These are phyloP conservation scores for Quercus robur DNA, from an alignment of 306 rosid species.

Conservation along the genomic window DNA sequence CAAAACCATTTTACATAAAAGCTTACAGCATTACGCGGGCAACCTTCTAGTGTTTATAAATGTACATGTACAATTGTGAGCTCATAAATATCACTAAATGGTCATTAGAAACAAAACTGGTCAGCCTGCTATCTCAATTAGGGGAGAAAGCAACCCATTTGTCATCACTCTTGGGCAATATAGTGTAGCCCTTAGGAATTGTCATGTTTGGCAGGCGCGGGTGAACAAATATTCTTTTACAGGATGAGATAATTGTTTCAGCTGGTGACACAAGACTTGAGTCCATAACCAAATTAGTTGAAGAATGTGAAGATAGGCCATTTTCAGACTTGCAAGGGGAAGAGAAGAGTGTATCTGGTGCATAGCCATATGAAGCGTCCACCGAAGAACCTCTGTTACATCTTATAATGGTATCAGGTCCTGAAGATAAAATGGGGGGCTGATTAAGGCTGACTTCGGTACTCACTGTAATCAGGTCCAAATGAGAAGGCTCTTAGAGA, in stretches of 20 bases:
- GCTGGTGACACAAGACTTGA: conserved; percentile 9
- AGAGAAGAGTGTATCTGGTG: background rate
- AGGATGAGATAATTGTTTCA: conserved; percentile 3
- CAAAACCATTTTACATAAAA: too few relatives aligned
- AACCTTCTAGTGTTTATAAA: background rate
- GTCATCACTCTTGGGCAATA: conserved; percentile 47
- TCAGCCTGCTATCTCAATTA: background rate
- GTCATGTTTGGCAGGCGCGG: conserved; percentile 28
- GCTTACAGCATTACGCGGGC: too few relatives aligned
- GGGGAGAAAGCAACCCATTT: conserved; percentile 47
- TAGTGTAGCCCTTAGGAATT: conserved; percentile 24
- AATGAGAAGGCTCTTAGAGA: background rate
- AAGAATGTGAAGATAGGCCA: conserved; percentile 14
- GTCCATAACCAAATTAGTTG: conserved; percentile 11
- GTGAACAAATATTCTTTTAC: conserved; percentile 24
- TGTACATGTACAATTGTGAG: background rate
- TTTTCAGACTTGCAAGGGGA: background rate
- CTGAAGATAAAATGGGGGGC: conserved; percentile 4
- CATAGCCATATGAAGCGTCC: conserved; percentile 8
- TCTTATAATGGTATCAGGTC: conserved; percentile 9
- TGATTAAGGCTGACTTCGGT: background rate
- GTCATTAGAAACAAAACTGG: background rate
- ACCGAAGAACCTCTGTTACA: conserved; percentile 16
- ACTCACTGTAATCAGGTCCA: background rate
- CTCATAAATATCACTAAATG: background rate